Evolutionary conservation across 148 eudicot species (phyloP).

Genomic region (Persicaria tinctoria): DNA sequence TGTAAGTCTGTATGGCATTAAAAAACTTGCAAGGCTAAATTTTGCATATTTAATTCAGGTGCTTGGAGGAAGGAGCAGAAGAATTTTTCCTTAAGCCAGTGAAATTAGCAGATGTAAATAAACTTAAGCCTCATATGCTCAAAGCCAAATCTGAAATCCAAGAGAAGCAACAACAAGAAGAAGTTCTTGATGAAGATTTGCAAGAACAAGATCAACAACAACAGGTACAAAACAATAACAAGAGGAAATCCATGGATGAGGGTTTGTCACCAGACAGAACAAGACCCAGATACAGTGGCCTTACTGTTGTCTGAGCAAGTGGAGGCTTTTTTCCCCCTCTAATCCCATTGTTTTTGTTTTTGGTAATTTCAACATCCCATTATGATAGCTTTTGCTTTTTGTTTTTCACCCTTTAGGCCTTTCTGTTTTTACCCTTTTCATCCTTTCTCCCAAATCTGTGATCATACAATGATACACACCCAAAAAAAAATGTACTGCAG

Average conservation of each 20-base stretch:
- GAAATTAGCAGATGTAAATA: conserved; percentile 61
- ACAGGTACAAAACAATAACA: conserved; percentile 36
- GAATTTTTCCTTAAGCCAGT: conserved; percentile 94
- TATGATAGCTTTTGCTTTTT: conserved; percentile 9
- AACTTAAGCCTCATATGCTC: conserved; percentile 74
- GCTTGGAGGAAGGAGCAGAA: conserved; percentile 94
- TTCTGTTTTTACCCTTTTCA: neutral
- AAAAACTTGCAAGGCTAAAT: neutral
- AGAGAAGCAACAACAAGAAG: conserved; percentile 21
- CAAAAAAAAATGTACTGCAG: neutral
- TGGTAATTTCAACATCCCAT: neutral
- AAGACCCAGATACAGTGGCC: conserved; percentile 68
- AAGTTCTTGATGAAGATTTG: conserved; percentile 8
- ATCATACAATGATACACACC: conserved; percentile 2
- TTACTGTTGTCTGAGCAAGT: conserved; percentile 39
- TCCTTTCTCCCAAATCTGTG: neutral
- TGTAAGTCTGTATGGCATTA: neutral
- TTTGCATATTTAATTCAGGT: conserved; percentile 33
- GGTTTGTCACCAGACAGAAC: conserved; percentile 67
- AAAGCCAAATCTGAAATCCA: conserved; percentile 43
- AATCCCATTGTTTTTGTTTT: conserved; percentile 8
- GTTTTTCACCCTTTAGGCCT: neutral
- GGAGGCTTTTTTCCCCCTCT: neutral
- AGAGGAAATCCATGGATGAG: conserved; percentile 68
- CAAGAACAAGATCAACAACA: conserved; percentile 8